Conservation (phyloP, 305 asterid genomes). For the Caryopteris hybrid region DNA sequence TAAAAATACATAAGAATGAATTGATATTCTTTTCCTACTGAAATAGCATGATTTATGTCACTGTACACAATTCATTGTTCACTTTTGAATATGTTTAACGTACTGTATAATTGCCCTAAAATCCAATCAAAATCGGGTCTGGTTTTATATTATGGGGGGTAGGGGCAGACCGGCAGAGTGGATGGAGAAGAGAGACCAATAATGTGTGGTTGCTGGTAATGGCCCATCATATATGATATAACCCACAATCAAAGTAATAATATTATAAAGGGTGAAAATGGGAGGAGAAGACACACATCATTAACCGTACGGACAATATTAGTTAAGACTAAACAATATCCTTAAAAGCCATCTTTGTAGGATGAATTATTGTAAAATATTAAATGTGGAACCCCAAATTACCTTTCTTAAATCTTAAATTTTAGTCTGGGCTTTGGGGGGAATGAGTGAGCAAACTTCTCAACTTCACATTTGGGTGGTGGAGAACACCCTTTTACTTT, state of each 20-base stretch:
- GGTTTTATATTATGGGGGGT: neutral
- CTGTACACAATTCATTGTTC: neutral
- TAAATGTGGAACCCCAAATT: constrained; percentile 6
- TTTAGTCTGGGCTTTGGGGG: neutral
- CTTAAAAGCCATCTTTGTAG: constrained; percentile 26
- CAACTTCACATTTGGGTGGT: constrained; percentile 38
- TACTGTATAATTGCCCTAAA: neutral
- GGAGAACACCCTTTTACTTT: constrained; percentile 15
- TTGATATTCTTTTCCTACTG: too few relatives aligned
- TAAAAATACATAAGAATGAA: too few relatives aligned
- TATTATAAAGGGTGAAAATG: constrained; percentile 15
- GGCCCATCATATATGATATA: constrained; percentile 19
- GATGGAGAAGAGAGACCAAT: constrained; percentile 8
- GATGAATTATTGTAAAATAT: neutral
- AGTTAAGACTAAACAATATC: constrained; percentile 11
- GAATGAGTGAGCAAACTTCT: constrained; percentile 15
- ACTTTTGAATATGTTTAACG: neutral
- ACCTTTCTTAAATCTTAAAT: neutral
- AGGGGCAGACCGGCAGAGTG: too few relatives aligned
- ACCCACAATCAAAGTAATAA: neutral
- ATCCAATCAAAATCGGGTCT: neutral
- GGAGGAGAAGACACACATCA: constrained; percentile 25
- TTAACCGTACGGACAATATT: constrained; percentile 26
- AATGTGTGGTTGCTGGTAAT: constrained; percentile 8
- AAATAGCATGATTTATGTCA: too few relatives aligned